Conservation (phyloP, 1,284 basidiomycete species). For the Coriolopsis trogii region DNA sequence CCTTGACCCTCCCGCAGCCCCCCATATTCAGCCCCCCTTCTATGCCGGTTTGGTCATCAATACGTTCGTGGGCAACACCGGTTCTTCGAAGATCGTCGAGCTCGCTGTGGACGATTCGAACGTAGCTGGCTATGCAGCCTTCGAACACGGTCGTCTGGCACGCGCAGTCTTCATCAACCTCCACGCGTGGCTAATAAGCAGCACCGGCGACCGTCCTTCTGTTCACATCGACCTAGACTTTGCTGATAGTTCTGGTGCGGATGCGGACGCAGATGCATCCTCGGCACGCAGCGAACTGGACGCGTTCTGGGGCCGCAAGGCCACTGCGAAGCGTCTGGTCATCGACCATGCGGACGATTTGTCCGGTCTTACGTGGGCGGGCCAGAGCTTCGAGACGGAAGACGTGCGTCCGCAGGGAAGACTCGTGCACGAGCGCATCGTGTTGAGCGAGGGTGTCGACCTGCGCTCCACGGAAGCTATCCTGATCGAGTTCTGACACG, state of each 20-base stretch:
- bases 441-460: conserved; percentile 48
- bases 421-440: conserved; percentile 37
- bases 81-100: conserved; percentile 51
- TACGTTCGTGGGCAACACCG: conserved; percentile 44
- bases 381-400: conserved; percentile 63
- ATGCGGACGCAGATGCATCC: too few relatives aligned
- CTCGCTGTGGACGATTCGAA: conserved; percentile 50
- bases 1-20: conserved; percentile 47
- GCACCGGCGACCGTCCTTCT: conserved; percentile 37
- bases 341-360: conserved; percentile 59
- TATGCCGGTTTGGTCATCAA: conserved; percentile 58
- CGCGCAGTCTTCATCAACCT: conserved; percentile 63
- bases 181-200: conserved; percentile 49
- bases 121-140: conserved; percentile 67
- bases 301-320: conserved; percentile 24
- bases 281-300: conserved; percentile 39
- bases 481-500: conserved; percentile 37
- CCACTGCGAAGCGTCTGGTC: conserved; percentile 12
- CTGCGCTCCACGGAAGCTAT: conserved; percentile 59
- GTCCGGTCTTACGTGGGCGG: conserved; percentile 60
- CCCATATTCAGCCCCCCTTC: conserved; percentile 64
- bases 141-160: conserved; percentile 45
- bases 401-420: conserved; percentile 49
- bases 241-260: conserved; percentile 15
- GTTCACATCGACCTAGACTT: conserved; percentile 47